Conservation (phyloP, 495 filamentous ascomycete species). For the Penicillium riverlandense region DNA sequence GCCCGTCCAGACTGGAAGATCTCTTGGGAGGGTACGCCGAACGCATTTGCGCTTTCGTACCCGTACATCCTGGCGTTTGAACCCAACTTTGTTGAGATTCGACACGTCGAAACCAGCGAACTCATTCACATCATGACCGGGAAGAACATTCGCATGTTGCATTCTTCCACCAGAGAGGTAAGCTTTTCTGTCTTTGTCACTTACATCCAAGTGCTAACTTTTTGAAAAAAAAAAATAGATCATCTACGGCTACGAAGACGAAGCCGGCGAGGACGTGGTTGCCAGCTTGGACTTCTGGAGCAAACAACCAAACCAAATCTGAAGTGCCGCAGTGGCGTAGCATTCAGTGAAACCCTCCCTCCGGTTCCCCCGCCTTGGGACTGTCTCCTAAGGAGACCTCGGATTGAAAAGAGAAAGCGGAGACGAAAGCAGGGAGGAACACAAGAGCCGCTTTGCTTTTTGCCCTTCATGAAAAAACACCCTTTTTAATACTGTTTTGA, state of each 20-base stretch:
- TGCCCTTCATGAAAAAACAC: neutral
- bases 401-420: neutral
- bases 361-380: neutral
- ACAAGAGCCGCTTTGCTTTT: no score
- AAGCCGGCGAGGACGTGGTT: slow-evolving; percentile 84
- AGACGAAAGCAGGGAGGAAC: neutral
- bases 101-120: slow-evolving; percentile 86
- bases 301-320: slow-evolving; percentile 32
- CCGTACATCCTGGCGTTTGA: slow-evolving; percentile 98
- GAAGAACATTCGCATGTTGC: slow-evolving; percentile 93
- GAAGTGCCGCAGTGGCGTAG: neutral
- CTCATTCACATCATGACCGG: slow-evolving; percentile 90
- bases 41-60: slow-evolving; percentile 84
- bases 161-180: slow-evolving; percentile 94
- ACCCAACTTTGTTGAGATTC: slow-evolving; percentile 95
- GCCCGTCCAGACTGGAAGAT: slow-evolving; percentile 94
- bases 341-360: neutral
- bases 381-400: neutral
- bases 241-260: slow-evolving; percentile 94
- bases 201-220: neutral
- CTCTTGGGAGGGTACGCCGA: slow-evolving; percentile 91
- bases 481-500: neutral
- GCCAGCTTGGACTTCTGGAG: slow-evolving; percentile 97
- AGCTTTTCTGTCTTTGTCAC: slow-evolving; percentile 16
- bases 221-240: slow-evolving; percentile 50